A percentile compares a stretch with the other conserved stretches of the same genome.
These are phyloP conservation scores for Cordyceps cateniannulata DNA, from an alignment of 2,329 filamentous ascomycete genomes.

Conservation along the genomic window DNA sequence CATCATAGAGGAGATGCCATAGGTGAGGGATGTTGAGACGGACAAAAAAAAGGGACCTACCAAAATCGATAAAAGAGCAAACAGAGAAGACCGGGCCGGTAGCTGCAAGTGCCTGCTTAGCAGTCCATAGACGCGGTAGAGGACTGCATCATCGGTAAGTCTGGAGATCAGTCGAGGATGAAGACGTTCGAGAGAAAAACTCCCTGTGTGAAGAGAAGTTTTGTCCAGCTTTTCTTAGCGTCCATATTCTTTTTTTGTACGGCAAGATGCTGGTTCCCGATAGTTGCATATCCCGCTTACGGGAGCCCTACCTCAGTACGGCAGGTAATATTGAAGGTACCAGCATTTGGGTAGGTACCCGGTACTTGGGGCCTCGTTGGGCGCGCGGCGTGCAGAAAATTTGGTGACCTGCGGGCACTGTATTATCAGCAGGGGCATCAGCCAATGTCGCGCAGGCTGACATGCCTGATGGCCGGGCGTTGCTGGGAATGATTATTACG, in stretches of 20 bases:
- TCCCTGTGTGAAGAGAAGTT: neutral
- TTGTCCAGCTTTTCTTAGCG: neutral
- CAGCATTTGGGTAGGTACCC: neutral
- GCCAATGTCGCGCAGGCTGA: constrained; percentile 8
- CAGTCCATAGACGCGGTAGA: neutral
- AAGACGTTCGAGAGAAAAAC: neutral
- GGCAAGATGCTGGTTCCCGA: neutral
- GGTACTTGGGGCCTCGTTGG: neutral
- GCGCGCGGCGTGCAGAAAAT: neutral
- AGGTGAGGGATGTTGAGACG: neutral
- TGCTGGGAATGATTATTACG: neutral
- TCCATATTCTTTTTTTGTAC: neutral
- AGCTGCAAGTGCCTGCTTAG: neutral
- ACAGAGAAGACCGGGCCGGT: neutral
- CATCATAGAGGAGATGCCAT: constrained; percentile 39
- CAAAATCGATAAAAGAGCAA: constrained; percentile 1
- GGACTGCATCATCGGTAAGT: neutral
- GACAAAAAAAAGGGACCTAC: constrained; percentile 9
- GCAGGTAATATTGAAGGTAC: too few relatives aligned
- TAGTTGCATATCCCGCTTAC: constrained; percentile 9
- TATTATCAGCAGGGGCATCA: neutral
- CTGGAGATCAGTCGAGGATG: neutral
- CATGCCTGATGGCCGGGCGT: neutral
- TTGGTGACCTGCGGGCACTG: constrained; percentile 3
- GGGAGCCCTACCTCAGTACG: neutral